Conservation (phyloP, 179 eudicot species). For the Silene noctiflora region DNA sequence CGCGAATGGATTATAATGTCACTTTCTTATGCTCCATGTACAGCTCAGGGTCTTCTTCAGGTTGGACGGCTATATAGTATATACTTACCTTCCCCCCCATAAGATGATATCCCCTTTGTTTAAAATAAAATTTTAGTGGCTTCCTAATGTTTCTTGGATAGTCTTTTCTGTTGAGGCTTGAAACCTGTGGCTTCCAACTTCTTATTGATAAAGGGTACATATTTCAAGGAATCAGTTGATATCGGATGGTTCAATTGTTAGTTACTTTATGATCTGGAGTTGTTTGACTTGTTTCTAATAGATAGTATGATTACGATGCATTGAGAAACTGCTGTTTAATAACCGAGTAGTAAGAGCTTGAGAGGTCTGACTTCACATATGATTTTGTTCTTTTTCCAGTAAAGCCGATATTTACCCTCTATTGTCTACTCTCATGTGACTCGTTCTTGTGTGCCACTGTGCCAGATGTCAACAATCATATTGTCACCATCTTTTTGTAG, state of each 20-base stretch:
- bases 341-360: background rate
- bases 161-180: background rate
- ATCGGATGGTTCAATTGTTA: background rate
- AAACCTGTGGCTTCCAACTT: background rate
- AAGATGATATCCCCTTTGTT: background rate
- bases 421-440: background rate
- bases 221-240: background rate
- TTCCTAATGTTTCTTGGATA: background rate
- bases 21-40: conserved; percentile 98
- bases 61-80: conserved; percentile 34
- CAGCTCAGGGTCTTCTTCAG: conserved; percentile 99
- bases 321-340: background rate
- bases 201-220: background rate
- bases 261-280: background rate
- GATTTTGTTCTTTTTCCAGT: background rate
- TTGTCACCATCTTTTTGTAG: background rate
- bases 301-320: background rate
- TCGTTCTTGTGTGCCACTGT: background rate
- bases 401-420: background rate
- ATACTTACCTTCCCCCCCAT: background rate
- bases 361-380: background rate
- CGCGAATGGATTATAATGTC: conserved; percentile 92
- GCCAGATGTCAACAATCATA: background rate
- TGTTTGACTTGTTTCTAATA: background rate
- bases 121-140: background rate